phyloP scores from a whole-genome alignment of 306 rosid species.

The Dryas octopetala region DNA sequence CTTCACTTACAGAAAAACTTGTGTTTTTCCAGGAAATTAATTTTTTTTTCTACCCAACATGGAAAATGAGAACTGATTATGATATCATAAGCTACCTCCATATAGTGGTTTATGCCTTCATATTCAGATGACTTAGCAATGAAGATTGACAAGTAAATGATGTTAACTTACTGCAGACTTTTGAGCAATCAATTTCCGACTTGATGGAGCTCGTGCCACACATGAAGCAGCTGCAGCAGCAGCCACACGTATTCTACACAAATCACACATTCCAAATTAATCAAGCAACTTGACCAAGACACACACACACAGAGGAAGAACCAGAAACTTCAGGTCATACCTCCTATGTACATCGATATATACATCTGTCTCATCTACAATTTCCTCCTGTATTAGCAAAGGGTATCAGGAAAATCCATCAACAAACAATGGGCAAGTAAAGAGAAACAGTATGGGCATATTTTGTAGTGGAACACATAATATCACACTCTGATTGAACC shows the following conservation, averaged over 20 bases:
- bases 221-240: slow-evolving; percentile 58
- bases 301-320: not conserved
- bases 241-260: slow-evolving; percentile 51
- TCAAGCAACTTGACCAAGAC: slow-evolving; percentile 12
- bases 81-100: no score
- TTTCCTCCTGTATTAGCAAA: slow-evolving; percentile 50
- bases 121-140: not conserved
- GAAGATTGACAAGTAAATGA: not conserved
- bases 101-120: not conserved
- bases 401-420: not conserved
- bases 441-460: not conserved
- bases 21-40: not conserved
- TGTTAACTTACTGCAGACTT: slow-evolving; percentile 44
- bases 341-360: slow-evolving; percentile 82
- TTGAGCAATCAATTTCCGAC: slow-evolving; percentile 39
- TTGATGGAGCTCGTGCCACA: slow-evolving; percentile 48
- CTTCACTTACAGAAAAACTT: not conserved
- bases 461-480: not conserved
- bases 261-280: slow-evolving; percentile 25
- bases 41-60: no score
- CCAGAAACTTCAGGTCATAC: slow-evolving; percentile 26
- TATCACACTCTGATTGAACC: slow-evolving; percentile 5
- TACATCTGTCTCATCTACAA: slow-evolving; percentile 53
- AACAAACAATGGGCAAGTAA: not conserved
- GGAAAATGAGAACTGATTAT: no score